Evolutionary conservation across 805 yeast species (phyloP).

Genomic region (Lipomyces kockii): DNA sequence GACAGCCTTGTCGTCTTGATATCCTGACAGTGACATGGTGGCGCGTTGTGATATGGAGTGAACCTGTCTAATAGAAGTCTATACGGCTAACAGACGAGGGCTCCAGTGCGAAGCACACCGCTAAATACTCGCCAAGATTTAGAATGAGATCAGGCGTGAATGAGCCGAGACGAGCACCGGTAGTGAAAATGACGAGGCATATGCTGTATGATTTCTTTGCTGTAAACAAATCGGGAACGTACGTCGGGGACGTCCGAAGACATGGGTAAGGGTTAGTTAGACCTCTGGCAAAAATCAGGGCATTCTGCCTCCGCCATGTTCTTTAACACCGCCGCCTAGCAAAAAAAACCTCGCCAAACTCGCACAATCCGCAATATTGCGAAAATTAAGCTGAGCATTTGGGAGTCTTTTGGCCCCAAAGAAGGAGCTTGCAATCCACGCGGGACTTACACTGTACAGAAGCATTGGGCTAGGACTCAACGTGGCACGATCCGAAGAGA

Average conservation of each 20-base stretch:
- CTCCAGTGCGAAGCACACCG: background rate
- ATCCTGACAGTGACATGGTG: slow-evolving; percentile 7
- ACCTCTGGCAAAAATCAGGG: too few species aligned
- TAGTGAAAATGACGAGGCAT: background rate
- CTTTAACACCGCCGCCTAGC: too few species aligned
- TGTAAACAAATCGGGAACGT: background rate
- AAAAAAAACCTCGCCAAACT: too few species aligned
- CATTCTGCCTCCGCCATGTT: too few species aligned
- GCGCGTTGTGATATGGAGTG: background rate
- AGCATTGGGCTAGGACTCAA: too few species aligned
- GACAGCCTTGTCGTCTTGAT: slow-evolving; percentile 1
- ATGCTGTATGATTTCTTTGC: background rate
- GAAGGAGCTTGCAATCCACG: too few species aligned
- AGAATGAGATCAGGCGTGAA: background rate
- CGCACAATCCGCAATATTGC: too few species aligned
- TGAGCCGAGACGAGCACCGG: background rate
- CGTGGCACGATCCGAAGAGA: too few species aligned
- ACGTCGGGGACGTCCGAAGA: background rate
- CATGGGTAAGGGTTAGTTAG: background rate
- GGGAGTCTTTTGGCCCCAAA: too few species aligned
- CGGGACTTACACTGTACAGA: too few species aligned
- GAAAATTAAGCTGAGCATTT: too few species aligned
- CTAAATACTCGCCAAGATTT: background rate
- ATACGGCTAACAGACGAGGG: background rate
- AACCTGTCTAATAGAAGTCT: background rate